These are phyloP conservation scores for Aspergillus vadensis DNA, from an alignment of 2,329 filamentous ascomycete species.

Conservation along the genomic window DNA sequence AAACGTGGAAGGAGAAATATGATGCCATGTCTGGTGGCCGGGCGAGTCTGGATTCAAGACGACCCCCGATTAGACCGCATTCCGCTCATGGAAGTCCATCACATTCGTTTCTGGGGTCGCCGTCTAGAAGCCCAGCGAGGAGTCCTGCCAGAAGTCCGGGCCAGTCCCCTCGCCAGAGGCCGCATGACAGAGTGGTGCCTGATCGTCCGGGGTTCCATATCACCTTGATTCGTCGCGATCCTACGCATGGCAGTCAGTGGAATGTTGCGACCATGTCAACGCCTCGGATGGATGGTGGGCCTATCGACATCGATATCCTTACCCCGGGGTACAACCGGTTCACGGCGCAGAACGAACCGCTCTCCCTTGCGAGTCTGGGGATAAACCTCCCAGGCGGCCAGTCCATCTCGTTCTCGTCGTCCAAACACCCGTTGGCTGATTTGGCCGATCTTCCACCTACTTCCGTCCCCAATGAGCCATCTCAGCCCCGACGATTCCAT, in stretches of 20 bases:
- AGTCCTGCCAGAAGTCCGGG: slow-evolving; percentile 33
- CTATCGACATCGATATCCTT: slow-evolving; percentile 57
- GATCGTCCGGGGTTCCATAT: slow-evolving; percentile 40
- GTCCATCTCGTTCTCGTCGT: slow-evolving; percentile 12
- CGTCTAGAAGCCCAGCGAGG: slow-evolving; percentile 18
- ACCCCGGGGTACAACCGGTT: slow-evolving; percentile 65
- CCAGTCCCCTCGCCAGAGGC: slow-evolving; percentile 28
- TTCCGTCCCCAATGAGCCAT: slow-evolving; percentile 17
- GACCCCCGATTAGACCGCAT: slow-evolving; percentile 29
- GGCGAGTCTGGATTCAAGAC: slow-evolving; percentile 33
- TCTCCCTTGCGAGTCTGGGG: slow-evolving; percentile 37
- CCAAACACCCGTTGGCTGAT: slow-evolving; percentile 9
- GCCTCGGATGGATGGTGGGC: slow-evolving; percentile 31
- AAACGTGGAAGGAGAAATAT: slow-evolving; percentile 28
- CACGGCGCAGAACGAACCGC: slow-evolving; percentile 39
- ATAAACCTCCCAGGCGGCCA: slow-evolving; percentile 25
- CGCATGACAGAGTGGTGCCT: slow-evolving; percentile 11
- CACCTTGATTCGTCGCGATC: slow-evolving; percentile 73
- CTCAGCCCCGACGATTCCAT: slow-evolving; percentile 33
- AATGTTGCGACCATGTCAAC: slow-evolving; percentile 68
- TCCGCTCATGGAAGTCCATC: slow-evolving; percentile 24
- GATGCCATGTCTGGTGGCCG: slow-evolving; percentile 24
- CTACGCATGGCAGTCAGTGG: slow-evolving; percentile 69
- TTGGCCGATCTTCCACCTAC: neutral
- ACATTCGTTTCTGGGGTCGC: slow-evolving; percentile 21